Percentiles rank a stretch among this genome's conserved stretches.
Conservation (phyloP, 345 rosid genomes). For the Leavenworthia alabamica region DNA sequence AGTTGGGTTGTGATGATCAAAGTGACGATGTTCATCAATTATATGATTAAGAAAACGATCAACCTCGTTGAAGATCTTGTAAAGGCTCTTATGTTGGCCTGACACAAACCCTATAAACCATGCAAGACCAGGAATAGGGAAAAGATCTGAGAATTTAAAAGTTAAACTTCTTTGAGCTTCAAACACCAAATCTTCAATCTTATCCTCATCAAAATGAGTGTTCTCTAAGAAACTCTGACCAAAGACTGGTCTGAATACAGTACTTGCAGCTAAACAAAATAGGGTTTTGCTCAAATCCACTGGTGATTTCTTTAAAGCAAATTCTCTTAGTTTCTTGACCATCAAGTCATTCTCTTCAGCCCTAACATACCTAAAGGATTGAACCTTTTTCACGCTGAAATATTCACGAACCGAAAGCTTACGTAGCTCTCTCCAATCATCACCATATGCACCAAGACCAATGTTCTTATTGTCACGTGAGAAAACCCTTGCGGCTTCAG, state of each 20-base stretch:
- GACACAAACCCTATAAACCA: constrained; percentile 14
- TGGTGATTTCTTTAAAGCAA: constrained; percentile 14
- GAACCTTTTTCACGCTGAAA: constrained; percentile 4
- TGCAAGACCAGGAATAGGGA: constrained; percentile 12
- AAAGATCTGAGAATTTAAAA: constrained; percentile 4
- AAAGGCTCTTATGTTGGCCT: constrained; percentile 18
- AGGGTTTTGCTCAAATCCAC: constrained; percentile 11
- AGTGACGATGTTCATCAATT: constrained; percentile 14
- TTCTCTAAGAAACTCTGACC: not conserved
- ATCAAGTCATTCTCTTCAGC: constrained; percentile 24
- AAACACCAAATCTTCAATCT: constrained; percentile 9
- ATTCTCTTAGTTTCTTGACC: constrained; percentile 12
- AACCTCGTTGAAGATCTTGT: not conserved
- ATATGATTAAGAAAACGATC: constrained; percentile 11
- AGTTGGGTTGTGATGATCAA: not conserved
- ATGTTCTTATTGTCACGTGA: constrained; percentile 8
- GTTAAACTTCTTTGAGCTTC: constrained; percentile 2
- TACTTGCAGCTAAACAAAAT: not conserved
- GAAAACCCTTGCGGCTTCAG: not conserved
- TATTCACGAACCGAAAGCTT: constrained; percentile 18
- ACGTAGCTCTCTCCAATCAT: constrained; percentile 26
- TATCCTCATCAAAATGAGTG: not conserved
- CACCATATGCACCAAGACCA: constrained; percentile 23
- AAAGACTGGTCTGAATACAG: constrained; percentile 8
- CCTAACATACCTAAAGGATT: constrained; percentile 22